Conservation (phyloP, 768 basidiomycete genomes). For the Mycena olivaceomarginata region DNA sequence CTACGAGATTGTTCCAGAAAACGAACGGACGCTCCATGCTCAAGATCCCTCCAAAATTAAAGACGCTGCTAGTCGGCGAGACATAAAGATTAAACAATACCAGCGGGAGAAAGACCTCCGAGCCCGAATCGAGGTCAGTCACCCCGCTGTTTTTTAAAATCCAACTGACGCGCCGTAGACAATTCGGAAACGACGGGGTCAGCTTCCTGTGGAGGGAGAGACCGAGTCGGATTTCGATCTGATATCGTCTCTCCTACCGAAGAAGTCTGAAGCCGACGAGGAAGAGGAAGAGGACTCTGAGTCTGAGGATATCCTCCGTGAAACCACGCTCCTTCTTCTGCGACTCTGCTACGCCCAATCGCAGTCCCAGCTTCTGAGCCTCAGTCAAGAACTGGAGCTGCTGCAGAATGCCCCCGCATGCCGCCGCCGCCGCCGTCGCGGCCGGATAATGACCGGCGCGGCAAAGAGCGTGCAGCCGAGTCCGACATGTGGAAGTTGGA, state of each 20-base stretch:
- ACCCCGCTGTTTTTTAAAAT: not conserved
- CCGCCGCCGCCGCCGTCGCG: conserved; percentile 52
- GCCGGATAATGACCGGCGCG: conserved; percentile 60
- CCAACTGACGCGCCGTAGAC: conserved; percentile 56
- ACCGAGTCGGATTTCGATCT: conserved; percentile 75
- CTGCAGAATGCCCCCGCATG: conserved; percentile 71
- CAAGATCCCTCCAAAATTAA: conserved; percentile 67
- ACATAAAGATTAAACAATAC: conserved; percentile 94
- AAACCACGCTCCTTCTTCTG: conserved; percentile 81
- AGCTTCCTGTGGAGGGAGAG: conserved; percentile 55
- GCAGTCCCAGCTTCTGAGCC: conserved; percentile 77
- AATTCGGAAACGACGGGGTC: conserved; percentile 73
- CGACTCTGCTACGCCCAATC: conserved; percentile 85
- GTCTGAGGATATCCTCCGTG: conserved; percentile 80
- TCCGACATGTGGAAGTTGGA: conserved; percentile 87
- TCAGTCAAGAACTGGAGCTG: conserved; percentile 84
- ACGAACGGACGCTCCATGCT: conserved; percentile 74
- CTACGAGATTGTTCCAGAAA: conserved; percentile 80
- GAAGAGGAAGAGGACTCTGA: conserved; percentile 74
- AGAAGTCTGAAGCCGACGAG: conserved; percentile 38
- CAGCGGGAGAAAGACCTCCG: conserved; percentile 90
- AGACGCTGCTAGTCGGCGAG: conserved; percentile 85
- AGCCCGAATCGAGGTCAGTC: conserved; percentile 78
- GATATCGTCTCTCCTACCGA: conserved; percentile 77
- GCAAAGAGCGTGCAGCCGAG: conserved; percentile 62